Evolutionary conservation across 2,329 filamentous ascomycete species (phyloP), one percentile per base, ranked within the genome.

Genomic region (Aureobasidium sp.): DNA sequence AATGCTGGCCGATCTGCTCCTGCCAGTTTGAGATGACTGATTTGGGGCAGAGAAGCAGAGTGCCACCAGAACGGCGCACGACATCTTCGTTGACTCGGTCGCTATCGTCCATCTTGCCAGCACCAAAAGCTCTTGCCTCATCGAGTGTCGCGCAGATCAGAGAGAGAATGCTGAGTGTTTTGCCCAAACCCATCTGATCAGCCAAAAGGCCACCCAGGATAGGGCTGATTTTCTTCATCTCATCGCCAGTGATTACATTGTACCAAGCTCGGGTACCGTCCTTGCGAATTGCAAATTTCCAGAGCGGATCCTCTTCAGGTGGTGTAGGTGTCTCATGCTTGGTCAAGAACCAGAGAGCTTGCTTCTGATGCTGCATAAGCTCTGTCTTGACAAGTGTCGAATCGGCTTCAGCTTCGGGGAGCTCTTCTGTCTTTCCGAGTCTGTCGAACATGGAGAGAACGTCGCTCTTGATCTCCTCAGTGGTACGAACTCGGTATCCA

Each of bases 21-120:
- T 93, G 88, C 94, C 94, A 99, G 70, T 97, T 99, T 29, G 88
- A 87, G 63, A 97, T 86, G 0, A 93, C 94, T 70, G 90, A 96
- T 2, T 97, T 81, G 0, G 94, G 94, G 62, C 89, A 95, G 17
- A 99, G 85, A 20, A 99, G 81, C 36, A 99, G 78, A 0, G 94
- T 97, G 0, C 89, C 86, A 70, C 86, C 88, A 6, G 84, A 85
- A 69, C 97, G 96, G 46, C 79, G 80, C 24, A 77, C 75, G n/a
- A 89, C 71, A 5, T 24, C 12, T 70, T 75, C 13, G 70, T 74
- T 74, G 2, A 66, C 44, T 63, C 51, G 63, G 65, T 71, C 68
- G 55, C 72, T 72, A 5, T 68, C 71, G 51, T 68, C 66, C 61
- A 78, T 80, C 3, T 74, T 68, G 52, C 78, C 76, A 5, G 73